Conservation (phyloP, 257 asterid species). For the Craterostigma plantagineum region DNA sequence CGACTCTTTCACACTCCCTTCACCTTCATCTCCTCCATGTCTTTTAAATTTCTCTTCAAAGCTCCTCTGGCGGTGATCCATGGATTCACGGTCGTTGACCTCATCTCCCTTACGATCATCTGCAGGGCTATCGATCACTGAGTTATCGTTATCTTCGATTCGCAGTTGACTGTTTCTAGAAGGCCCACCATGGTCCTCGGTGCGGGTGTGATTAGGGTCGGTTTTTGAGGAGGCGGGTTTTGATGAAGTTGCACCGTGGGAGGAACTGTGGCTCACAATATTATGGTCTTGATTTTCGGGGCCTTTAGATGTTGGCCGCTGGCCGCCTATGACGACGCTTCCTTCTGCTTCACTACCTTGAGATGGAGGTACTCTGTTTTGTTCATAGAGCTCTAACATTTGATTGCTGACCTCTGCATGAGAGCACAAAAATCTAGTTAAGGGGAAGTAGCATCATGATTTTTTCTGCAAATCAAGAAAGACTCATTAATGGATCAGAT, state of each 20-base stretch:
- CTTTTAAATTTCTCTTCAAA: too few species aligned
- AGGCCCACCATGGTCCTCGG: too few species aligned
- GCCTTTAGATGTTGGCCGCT: constrained; percentile 31
- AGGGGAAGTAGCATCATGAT: too few species aligned
- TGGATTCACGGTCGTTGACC: constrained; percentile 17
- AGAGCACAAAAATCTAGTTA: not conserved
- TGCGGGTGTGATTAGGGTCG: too few species aligned
- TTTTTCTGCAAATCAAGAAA: too few species aligned
- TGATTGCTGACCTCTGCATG: constrained; percentile 95
- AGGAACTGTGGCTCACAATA: constrained; percentile 10
- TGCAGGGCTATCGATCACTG: constrained; percentile 15
- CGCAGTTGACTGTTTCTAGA: constrained; percentile 2
- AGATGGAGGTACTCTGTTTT: constrained; percentile 43
- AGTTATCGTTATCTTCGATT: constrained; percentile 16
- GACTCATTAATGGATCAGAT: too few species aligned
- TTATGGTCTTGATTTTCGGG: constrained; percentile 35
- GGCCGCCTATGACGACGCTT: constrained; percentile 25
- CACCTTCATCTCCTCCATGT: too few species aligned
- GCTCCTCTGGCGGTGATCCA: too few species aligned
- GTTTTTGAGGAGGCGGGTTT: too few species aligned
- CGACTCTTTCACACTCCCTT: too few species aligned
- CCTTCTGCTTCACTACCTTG: constrained; percentile 55
- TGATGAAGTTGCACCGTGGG: constrained; percentile 29
- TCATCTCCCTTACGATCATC: constrained; percentile 15
- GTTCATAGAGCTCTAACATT: constrained; percentile 78